phyloP scores from a whole-genome alignment of 495 filamentous ascomycete species.

The Podospora appendiculata region DNA sequence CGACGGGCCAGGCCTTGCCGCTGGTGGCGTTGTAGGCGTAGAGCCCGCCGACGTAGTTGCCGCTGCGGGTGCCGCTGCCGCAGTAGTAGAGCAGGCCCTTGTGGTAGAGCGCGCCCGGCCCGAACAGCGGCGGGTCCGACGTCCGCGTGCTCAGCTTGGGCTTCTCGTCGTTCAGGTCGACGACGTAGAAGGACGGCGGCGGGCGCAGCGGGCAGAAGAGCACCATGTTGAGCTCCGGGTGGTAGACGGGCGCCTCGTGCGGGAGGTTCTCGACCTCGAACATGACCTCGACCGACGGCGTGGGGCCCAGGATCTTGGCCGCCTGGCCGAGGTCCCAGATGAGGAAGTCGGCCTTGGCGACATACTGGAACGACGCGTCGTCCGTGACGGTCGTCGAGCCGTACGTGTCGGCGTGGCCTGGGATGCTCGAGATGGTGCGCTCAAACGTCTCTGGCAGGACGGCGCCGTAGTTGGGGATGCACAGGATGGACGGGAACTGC shows the following conservation, averaged over 20 bases:
- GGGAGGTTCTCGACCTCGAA: not conserved
- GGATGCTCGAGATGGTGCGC: not conserved
- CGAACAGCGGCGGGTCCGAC: not conserved
- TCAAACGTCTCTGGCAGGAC: not conserved
- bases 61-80: not conserved
- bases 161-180: not conserved
- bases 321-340: not conserved
- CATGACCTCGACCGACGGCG: not conserved
- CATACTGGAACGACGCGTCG: not conserved
- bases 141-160: not conserved
- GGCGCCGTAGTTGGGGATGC: not conserved
- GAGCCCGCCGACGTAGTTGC: not conserved
- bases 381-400: not conserved
- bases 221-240: not conserved
- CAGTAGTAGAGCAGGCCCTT: not conserved
- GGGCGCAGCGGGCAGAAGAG: not conserved
- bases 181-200: not conserved
- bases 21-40: not conserved
- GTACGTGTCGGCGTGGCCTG: not conserved
- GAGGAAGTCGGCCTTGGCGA: not conserved
- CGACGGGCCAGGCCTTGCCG: not conserved
- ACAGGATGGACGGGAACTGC: not conserved
- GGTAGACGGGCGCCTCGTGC: not conserved
- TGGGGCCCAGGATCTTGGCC: not conserved
- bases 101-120: not conserved